Conservation (phyloP, 192 early-diverging fungal species). For the Backusella mclennaniae region DNA sequence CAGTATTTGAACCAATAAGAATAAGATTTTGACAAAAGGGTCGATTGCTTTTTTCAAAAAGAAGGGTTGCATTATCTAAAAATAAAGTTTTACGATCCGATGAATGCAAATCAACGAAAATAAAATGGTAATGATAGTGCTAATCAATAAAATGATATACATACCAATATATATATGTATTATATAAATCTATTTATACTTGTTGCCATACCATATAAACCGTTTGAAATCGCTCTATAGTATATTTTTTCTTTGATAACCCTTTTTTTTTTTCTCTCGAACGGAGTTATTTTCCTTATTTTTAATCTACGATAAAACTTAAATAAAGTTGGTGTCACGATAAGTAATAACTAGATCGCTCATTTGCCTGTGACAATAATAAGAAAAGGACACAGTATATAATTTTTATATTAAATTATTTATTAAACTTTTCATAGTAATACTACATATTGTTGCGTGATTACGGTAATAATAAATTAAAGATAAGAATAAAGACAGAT, state of each 20-base stretch:
- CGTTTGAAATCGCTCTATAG: not conserved
- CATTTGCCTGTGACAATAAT: not conserved
- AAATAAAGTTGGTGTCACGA: not conserved
- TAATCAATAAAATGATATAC: not conserved
- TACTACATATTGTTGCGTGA: not conserved
- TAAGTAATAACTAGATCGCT: not conserved
- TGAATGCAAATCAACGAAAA: not conserved
- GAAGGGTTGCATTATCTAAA: not conserved
- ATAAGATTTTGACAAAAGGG: not conserved
- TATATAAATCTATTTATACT: not conserved
- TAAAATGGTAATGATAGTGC: not conserved
- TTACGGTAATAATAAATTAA: not conserved
- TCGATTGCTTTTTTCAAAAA: not conserved
- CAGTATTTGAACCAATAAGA: not conserved
- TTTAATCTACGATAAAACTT: not conserved
- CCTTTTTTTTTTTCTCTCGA: not conserved
- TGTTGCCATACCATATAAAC: not conserved
- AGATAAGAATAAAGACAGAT: not conserved
- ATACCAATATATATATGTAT: not conserved
- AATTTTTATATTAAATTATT: not conserved
- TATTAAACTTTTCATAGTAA: not conserved
- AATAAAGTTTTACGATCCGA: not conserved
- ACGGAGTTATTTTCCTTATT: not conserved
- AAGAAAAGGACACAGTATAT: not conserved
- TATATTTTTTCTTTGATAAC: not conserved